A percentile compares a stretch with the other conserved stretches of the same genome.
Conservation (phyloP, 2,329 filamentous ascomycete genomes). For the Endocalyx cinctus region DNA sequence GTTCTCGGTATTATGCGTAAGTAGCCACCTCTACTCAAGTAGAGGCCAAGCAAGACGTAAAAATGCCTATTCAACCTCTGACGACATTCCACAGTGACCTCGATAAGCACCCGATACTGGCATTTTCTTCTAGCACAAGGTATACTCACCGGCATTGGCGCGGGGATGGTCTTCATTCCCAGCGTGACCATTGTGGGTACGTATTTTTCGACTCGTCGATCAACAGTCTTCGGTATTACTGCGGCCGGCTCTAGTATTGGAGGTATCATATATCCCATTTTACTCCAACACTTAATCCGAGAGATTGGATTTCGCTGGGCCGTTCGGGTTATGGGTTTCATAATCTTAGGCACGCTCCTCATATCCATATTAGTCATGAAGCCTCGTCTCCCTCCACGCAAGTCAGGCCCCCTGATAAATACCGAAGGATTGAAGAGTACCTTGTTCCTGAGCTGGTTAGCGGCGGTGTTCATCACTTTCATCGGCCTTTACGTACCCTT, state of each 20-base stretch:
- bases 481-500: slow-evolving; percentile 39
- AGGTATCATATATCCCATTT: slow-evolving; percentile 37
- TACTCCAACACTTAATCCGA: slow-evolving; percentile 30
- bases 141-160: background rate
- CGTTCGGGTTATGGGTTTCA: slow-evolving; percentile 33
- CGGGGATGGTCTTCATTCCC: slow-evolving; percentile 1
- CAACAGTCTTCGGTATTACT: slow-evolving; percentile 22
- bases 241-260: slow-evolving; percentile 28
- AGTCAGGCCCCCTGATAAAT: too few relatives aligned
- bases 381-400: slow-evolving; percentile 2
- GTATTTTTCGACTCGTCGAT: slow-evolving; percentile 13
- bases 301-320: slow-evolving; percentile 35
- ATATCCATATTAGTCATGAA: slow-evolving; percentile 10
- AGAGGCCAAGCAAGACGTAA: too few relatives aligned
- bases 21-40: too few relatives aligned
- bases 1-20: slow-evolving; percentile 32
- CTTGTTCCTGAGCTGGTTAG: slow-evolving; percentile 30
- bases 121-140: slow-evolving; percentile 3
- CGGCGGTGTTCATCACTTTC: slow-evolving; percentile 31
- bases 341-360: slow-evolving; percentile 30
- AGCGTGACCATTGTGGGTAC: background rate
- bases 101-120: background rate
- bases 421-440: slow-evolving; percentile 31
- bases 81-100: slow-evolving; percentile 4
- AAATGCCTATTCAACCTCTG: too few relatives aligned